These are phyloP conservation scores for Bipolaris victoriae DNA, from an alignment of 2,329 filamentous ascomycete species.

Conservation along the genomic window DNA sequence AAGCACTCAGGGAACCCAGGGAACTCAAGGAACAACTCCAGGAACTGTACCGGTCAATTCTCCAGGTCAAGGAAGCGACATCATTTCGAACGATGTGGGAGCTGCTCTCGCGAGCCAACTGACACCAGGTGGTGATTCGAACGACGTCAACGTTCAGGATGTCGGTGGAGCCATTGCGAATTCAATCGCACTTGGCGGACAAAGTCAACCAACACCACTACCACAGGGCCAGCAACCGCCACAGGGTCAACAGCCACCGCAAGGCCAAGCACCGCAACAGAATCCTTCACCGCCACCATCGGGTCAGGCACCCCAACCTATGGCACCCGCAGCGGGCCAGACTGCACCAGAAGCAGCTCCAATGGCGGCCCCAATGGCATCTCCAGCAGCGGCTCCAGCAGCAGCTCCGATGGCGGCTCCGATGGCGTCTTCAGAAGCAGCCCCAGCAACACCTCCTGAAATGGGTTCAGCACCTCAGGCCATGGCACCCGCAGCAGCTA, in stretches of 20 bases:
- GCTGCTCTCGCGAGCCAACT: slow-evolving; percentile 12
- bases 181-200: slow-evolving; percentile 13
- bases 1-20: neutral
- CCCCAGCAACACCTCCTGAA: too few species aligned
- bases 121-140: slow-evolving; percentile 1
- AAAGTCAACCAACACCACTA: slow-evolving; percentile 12
- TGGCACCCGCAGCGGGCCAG: neutral
- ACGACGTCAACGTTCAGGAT: neutral
- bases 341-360: too few species aligned
- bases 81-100: slow-evolving; percentile 6
- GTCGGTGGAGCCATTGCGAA: slow-evolving; percentile 15
- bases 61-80: slow-evolving; percentile 4
- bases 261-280: slow-evolving; percentile 16
- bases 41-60: neutral
- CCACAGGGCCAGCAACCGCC: neutral
- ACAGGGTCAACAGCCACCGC: slow-evolving; percentile 5
- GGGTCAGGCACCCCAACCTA: neutral
- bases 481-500: too few species aligned
- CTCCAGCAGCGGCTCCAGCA: too few species aligned
- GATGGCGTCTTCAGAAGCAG: too few species aligned
- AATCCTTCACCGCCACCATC: neutral
- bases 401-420: too few species aligned
- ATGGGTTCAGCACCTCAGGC: too few species aligned
- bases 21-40: neutral
- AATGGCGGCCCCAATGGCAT: too few species aligned